phyloP scores from a whole-genome alignment of 2,329 filamentous ascomycete genomes.

The Aspergillus tubingensis region DNA sequence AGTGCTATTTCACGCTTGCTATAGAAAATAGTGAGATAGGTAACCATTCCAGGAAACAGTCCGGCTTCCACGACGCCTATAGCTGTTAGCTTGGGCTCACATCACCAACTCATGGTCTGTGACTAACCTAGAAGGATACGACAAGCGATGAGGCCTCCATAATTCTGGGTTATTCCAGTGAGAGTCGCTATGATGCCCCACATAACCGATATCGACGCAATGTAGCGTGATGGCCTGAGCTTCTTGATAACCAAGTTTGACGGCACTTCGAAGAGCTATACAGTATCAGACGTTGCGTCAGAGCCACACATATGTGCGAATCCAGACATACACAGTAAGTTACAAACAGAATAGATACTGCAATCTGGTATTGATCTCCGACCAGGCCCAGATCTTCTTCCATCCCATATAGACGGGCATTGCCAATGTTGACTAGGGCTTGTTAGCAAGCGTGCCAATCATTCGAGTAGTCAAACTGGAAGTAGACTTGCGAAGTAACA shows the following conservation, averaged over 20 bases:
- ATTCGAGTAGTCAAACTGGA: neutral
- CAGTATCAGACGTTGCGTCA: constrained; percentile 10
- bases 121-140: constrained; percentile 59
- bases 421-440: constrained; percentile 67
- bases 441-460: constrained; percentile 15
- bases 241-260: constrained; percentile 66
- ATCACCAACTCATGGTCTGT: no score
- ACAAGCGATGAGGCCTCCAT: constrained; percentile 66
- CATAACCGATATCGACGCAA: constrained; percentile 61
- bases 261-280: constrained; percentile 60
- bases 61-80: constrained; percentile 67
- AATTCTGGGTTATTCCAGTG: constrained; percentile 68
- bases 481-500: neutral
- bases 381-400: constrained; percentile 63
- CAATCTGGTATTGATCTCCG: constrained; percentile 69
- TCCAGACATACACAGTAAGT: constrained; percentile 55
- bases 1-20: constrained; percentile 71
- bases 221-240: constrained; percentile 63
- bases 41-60: constrained; percentile 67
- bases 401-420: constrained; percentile 66
- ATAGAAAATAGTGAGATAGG: constrained; percentile 76
- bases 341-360: constrained; percentile 68
- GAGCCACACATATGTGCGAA: neutral
- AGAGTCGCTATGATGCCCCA: constrained; percentile 50
- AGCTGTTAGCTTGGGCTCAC: neutral